Conservation (phyloP, 352 stramenopile genomes). For the Albugo candida region DNA sequence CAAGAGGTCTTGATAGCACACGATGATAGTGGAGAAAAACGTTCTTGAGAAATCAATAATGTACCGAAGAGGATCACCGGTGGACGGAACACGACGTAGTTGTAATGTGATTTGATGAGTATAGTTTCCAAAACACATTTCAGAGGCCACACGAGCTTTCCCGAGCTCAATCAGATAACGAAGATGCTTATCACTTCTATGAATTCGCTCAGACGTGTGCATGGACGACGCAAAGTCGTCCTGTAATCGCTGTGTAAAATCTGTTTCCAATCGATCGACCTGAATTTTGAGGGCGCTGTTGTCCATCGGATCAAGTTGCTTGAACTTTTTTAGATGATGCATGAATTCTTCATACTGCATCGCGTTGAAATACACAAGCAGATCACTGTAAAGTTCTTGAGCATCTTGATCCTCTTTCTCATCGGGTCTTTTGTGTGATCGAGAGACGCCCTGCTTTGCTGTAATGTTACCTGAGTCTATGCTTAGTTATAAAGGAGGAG, state of each 20-base stretch:
- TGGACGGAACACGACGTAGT: conserved; percentile 47
- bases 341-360: conserved; percentile 46
- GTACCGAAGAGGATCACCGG: conserved; percentile 56
- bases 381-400: conserved; percentile 38
- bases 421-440: conserved; percentile 22
- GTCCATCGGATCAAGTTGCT: conserved; percentile 10
- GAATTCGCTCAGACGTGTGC: conserved; percentile 58
- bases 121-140: conserved; percentile 75
- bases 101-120: conserved; percentile 55
- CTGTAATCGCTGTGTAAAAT: conserved; percentile 37
- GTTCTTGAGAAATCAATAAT: conserved; percentile 66
- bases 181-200: conserved; percentile 67
- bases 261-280: conserved; percentile 26
- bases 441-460: conserved; percentile 10
- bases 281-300: conserved; percentile 13
- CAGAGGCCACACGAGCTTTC: conserved; percentile 34
- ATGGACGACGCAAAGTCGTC: conserved; percentile 63
- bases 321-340: conserved; percentile 16
- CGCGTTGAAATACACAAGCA: conserved; percentile 46
- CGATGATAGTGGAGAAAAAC: conserved; percentile 70
- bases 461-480: too few relatives aligned
- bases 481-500: not conserved
- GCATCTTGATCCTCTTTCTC: conserved; percentile 25
- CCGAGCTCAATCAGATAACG: conserved; percentile 52
- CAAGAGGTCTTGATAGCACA: conserved; percentile 68